Evolutionary conservation across 805 yeast species (phyloP), one percentile per base, ranked within the genome.

Genomic region (Candida suzukii): DNA sequence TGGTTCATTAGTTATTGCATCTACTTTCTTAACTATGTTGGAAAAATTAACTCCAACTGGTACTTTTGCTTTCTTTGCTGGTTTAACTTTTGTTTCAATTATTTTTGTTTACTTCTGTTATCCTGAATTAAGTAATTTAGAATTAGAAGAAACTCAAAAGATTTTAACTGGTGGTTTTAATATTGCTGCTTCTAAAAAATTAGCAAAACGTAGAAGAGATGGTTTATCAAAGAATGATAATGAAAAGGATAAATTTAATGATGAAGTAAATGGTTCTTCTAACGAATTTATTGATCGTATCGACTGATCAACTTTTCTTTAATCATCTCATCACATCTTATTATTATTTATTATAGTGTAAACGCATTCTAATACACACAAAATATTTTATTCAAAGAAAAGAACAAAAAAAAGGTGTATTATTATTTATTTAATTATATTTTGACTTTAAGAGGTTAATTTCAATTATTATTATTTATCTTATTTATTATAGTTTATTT

Each of bases 11-110:
- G 83, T 86, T 33, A 87, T 93, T 58, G 86, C 97, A 1, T 76
- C 96, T 2, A 85, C 96, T 0, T 91, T 90, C 66, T 73, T 93
- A 61, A 91, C 98, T 24, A 88, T 91, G 97, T 73, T 93, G 67
- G 77, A 86, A 58, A 84, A 79, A 51, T 88, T 93, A 48, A 87
- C 98, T 1, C 97, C 98, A 34, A 78, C 96, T 0, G 98, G 98
- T 21, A 91, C 98, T 0, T 91, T 91, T 64, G 78, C 90, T 1
- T 76, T 91, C 49, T 91, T 88, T 60, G 96, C 95, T 2, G 95
- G 78, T 1, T 71, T 93, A 41, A 78, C 93, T 55, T 68, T 76
- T 12, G 51, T 87, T 2, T 79, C 97, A 1, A 74, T 82, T 58
- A 49, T 86, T 3, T 79, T 87, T 57, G 84, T 85, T 29, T 83